Percentiles rank a stretch among this genome's conserved stretches.
Evolutionary conservation across 164 flowering plant species (phyloP).

Genomic region (Kalanchoe fedtschenkoi): DNA sequence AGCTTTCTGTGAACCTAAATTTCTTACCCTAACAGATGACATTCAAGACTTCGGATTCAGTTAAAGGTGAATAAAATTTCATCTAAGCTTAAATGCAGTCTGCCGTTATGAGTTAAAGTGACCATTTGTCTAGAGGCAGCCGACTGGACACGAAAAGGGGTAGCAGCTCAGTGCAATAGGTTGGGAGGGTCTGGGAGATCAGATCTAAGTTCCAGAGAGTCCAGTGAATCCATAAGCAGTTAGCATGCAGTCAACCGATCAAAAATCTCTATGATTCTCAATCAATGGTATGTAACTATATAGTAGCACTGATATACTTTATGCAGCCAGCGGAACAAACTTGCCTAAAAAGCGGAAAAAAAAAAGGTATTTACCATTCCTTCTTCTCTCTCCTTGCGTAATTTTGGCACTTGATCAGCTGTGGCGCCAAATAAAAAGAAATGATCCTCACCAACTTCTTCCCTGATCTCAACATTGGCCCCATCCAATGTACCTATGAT

Average conservation of each 20-base stretch:
- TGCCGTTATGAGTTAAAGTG: background rate
- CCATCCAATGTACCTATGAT: constrained; percentile 97
- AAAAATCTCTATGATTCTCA: background rate
- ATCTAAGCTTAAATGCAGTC: no score
- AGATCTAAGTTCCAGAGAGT: background rate
- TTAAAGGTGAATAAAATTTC: no score
- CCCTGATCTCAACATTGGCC: constrained; percentile 96
- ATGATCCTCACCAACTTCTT: constrained; percentile 84
- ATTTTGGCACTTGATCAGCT: constrained; percentile 76
- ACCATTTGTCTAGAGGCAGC: background rate
- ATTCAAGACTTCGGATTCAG: no score
- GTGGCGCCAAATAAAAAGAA: constrained; percentile 94
- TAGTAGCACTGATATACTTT: background rate
- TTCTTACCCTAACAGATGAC: no score
- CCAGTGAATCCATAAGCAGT: background rate
- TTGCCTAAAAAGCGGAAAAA: background rate
- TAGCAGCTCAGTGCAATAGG: background rate
- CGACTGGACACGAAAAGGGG: background rate
- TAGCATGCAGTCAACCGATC: background rate
- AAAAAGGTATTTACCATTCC: constrained; percentile 52
- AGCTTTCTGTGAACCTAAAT: no score
- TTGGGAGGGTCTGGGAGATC: background rate
- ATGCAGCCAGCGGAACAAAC: background rate
- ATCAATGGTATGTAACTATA: background rate
- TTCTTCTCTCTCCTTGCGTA: constrained; percentile 87